A percentile compares a stretch with the other conserved stretches of the same genome.
Conservation (phyloP, 371 early-diverging fungal genomes). For the Mucor racemosus region DNA sequence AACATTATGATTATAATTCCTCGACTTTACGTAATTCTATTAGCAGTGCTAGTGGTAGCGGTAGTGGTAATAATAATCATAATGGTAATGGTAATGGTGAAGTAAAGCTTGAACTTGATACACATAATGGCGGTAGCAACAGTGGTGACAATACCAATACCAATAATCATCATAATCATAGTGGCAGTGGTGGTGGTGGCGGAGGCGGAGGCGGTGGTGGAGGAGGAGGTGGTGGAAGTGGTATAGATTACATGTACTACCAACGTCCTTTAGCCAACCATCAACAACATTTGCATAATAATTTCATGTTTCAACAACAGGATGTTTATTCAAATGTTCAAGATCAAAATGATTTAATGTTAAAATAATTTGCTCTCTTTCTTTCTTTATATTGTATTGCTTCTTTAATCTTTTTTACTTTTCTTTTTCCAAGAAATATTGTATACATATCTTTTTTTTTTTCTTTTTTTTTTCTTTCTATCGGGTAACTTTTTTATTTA, state of each 20-base stretch:
- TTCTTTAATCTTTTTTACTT: not conserved
- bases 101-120: not conserved
- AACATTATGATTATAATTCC: constrained; percentile 6
- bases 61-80: not conserved
- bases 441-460: not conserved
- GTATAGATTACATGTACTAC: constrained; percentile 1
- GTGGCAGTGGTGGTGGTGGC: not conserved
- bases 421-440: not conserved
- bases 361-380: constrained; percentile 1
- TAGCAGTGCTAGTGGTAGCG: not conserved
- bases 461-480: not conserved
- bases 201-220: not conserved
- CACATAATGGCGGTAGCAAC: not conserved
- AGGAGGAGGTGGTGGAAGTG: not conserved
- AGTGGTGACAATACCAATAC: not conserved
- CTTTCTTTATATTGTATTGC: not conserved
- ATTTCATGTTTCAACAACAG: not conserved
- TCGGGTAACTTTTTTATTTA: not conserved
- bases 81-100: not conserved
- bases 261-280: constrained; percentile 2
- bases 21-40: constrained; percentile 12
- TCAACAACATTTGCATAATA: not conserved
- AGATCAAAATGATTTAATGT: constrained; percentile 1
- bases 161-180: too few relatives aligned
- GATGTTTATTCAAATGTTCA: not conserved